phyloP scores from a whole-genome alignment of 140 eudicot species.

The Cichorium intybus region DNA sequence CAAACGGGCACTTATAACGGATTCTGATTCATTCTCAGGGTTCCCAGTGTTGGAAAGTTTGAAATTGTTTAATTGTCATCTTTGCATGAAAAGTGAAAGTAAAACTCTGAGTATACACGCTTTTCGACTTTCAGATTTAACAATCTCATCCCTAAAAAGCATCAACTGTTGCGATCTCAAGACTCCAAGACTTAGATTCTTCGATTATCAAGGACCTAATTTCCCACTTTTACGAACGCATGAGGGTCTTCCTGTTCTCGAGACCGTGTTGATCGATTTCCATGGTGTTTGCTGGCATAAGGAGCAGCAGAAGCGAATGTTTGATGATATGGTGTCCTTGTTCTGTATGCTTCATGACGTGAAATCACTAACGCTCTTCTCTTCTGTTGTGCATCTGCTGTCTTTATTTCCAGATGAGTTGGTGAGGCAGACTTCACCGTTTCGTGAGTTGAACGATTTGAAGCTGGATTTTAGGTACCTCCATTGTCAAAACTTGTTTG shows the following conservation, averaged over 20 bases:
- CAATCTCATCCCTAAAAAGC: background rate
- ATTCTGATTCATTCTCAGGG: conserved; percentile 6
- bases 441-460: conserved; percentile 9
- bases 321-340: background rate
- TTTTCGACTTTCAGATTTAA: background rate
- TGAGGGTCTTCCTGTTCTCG: background rate
- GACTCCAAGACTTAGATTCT: background rate
- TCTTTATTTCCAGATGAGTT: background rate
- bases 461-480: background rate
- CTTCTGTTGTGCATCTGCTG: background rate
- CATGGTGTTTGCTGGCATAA: background rate
- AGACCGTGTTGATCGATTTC: background rate
- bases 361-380: background rate
- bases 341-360: background rate
- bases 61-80: background rate
- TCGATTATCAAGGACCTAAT: background rate
- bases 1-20: background rate
- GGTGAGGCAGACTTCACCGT: background rate
- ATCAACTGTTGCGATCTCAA: background rate
- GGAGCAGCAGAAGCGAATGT: background rate
- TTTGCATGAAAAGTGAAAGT: no score
- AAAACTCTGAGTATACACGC: background rate
- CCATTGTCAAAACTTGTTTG: background rate
- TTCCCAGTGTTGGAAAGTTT: conserved; percentile 6
- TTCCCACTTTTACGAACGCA: background rate